Percentiles rank a stretch among this genome's conserved stretches.
These are phyloP conservation scores for Albizia julibrissin DNA, from an alignment of 306 rosid species.

Conservation along the genomic window DNA sequence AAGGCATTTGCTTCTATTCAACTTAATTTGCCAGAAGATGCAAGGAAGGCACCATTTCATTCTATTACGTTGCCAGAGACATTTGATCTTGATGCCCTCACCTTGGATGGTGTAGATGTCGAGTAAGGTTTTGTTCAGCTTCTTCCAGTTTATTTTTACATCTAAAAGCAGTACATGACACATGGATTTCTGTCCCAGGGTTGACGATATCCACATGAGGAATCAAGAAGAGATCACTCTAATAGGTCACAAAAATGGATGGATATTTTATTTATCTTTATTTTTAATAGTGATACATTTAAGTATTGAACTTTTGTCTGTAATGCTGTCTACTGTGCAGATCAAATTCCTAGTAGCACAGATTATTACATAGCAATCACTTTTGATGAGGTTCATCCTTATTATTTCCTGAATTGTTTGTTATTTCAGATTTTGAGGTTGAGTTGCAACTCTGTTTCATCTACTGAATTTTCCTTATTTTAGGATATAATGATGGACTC, in stretches of 20 bases:
- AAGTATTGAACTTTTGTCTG: slow-evolving; percentile 5
- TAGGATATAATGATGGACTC: slow-evolving; percentile 54
- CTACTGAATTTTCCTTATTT: slow-evolving; percentile 18
- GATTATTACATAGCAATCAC: slow-evolving; percentile 53
- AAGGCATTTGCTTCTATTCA: slow-evolving; percentile 57
- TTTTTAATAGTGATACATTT: background rate
- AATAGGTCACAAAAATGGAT: slow-evolving; percentile 44
- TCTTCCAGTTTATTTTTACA: background rate
- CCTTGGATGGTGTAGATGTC: slow-evolving; percentile 32
- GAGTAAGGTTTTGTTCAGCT: slow-evolving; percentile 42
- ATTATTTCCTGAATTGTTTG: background rate
- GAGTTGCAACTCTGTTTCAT: slow-evolving; percentile 10
- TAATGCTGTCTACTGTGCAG: slow-evolving; percentile 44
- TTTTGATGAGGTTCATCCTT: slow-evolving; percentile 67
- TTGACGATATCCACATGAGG: slow-evolving; percentile 49
- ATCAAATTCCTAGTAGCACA: slow-evolving; percentile 49
- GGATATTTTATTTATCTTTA: background rate
- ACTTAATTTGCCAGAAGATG: slow-evolving; percentile 64
- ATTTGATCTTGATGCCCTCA: slow-evolving; percentile 68
- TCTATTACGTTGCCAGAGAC: slow-evolving; percentile 70
- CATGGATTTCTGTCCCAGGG: slow-evolving; percentile 42
- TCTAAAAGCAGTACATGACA: background rate
- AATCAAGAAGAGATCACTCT: slow-evolving; percentile 76
- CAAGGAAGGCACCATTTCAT: slow-evolving; percentile 67
- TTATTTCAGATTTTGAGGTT: slow-evolving; percentile 23